Percentiles rank a stretch among this genome's conserved stretches.
These are phyloP conservation scores for Phialophora chinensis DNA, from an alignment of 2,329 filamentous ascomycete genomes.

Conservation along the genomic window DNA sequence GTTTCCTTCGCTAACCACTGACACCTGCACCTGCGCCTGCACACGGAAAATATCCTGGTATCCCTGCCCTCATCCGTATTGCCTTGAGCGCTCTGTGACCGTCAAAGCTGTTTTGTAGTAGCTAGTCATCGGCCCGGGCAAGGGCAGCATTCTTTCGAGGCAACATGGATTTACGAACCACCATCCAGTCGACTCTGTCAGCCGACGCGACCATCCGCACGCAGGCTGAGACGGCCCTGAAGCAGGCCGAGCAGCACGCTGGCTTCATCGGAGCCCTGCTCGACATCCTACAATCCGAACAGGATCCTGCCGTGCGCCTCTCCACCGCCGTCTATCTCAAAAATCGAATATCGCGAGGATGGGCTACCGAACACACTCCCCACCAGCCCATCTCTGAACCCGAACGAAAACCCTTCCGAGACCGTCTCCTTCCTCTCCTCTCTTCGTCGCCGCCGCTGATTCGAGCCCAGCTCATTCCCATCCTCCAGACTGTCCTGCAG, in stretches of 20 bases:
- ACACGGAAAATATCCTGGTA: slow-evolving; percentile 1
- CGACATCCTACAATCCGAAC: slow-evolving; percentile 87
- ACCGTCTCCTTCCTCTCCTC: slow-evolving; percentile 86
- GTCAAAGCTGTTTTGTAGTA: slow-evolving; percentile 31
- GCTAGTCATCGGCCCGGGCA: slow-evolving; percentile 32
- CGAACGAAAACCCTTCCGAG: slow-evolving; percentile 85
- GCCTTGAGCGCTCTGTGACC: slow-evolving; percentile 10
- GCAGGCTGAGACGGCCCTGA: slow-evolving; percentile 69
- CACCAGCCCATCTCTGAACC: slow-evolving; percentile 81
- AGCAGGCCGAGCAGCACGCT: slow-evolving; percentile 86
- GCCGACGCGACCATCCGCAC: slow-evolving; percentile 66
- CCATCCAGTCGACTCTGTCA: slow-evolving; percentile 69
- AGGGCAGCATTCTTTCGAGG: slow-evolving; percentile 19
- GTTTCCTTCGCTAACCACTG: slow-evolving; percentile 13
- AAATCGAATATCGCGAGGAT: slow-evolving; percentile 92
- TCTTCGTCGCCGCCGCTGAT: slow-evolving; percentile 79
- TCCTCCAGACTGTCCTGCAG: slow-evolving; percentile 94
- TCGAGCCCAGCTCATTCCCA: slow-evolving; percentile 89
- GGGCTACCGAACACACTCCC: slow-evolving; percentile 78
- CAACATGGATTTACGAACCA: slow-evolving; percentile 58
- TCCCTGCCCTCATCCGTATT: slow-evolving; percentile 6
- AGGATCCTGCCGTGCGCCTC: slow-evolving; percentile 81
- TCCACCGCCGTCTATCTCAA: slow-evolving; percentile 97
- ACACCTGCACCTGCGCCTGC: slow-evolving; percentile 6
- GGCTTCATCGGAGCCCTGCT: slow-evolving; percentile 91